A percentile compares a stretch with the other conserved stretches of the same genome.
phyloP scores from a whole-genome alignment of 768 basidiomycete genomes.

The Suillus cothurnatus region DNA sequence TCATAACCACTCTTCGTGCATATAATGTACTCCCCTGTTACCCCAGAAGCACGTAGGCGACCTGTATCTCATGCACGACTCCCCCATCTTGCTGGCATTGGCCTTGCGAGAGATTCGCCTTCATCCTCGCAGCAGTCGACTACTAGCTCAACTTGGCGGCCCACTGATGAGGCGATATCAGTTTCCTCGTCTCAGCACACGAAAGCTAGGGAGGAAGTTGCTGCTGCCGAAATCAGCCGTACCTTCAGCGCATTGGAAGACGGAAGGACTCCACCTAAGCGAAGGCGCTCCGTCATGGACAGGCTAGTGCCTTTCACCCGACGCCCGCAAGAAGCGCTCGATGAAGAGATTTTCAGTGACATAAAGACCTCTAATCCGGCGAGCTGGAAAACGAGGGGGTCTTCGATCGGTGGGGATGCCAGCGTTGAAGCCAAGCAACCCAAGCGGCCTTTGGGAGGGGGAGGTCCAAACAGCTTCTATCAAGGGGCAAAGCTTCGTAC shows the following conservation, averaged over 20 bases:
- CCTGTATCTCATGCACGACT: constrained; percentile 3
- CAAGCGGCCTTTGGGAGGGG: background rate
- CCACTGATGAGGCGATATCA: background rate
- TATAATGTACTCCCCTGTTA: background rate
- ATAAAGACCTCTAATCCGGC: constrained; percentile 26
- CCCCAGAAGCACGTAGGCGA: background rate
- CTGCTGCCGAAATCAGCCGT: constrained; percentile 6
- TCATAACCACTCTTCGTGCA: background rate
- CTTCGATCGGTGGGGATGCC: background rate
- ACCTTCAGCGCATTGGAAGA: constrained; percentile 14
- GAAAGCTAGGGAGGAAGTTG: background rate
- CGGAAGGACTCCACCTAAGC: constrained; percentile 13
- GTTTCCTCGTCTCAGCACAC: background rate
- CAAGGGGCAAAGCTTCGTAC: constrained; percentile 31
- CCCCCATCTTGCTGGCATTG: constrained; percentile 4
- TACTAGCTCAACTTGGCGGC: background rate
- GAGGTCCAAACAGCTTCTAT: constrained; percentile 29
- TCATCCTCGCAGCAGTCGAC: constrained; percentile 2
- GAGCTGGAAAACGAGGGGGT: background rate
- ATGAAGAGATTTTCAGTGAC: constrained; percentile 27
- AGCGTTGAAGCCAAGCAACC: background rate
- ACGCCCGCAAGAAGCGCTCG: constrained; percentile 18
- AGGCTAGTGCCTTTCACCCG: constrained; percentile 15
- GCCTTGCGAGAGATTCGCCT: background rate
- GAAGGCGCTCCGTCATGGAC: constrained; percentile 15